These are phyloP conservation scores for Lasiosphaeris hirsuta DNA, from an alignment of 495 filamentous ascomycete species.

Conservation along the genomic window DNA sequence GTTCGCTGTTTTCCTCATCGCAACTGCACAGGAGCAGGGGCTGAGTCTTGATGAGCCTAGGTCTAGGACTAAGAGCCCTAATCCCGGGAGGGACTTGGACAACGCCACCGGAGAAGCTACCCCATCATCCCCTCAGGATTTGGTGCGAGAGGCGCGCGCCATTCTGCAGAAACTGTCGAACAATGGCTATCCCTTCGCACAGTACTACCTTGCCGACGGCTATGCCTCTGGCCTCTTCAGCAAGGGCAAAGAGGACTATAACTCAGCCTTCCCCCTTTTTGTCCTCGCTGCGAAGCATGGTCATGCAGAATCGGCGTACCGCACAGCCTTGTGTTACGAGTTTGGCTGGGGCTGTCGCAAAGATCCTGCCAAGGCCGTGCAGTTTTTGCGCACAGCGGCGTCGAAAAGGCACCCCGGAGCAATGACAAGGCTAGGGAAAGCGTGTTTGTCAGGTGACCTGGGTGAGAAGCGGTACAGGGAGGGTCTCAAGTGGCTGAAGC, in stretches of 20 bases:
- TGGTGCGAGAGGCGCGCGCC: conserved; percentile 81
- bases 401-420: conserved; percentile 94
- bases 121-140: conserved; percentile 54
- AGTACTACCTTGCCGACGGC: conserved; percentile 95
- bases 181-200: conserved; percentile 88
- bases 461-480: conserved; percentile 85
- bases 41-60: conserved; percentile 38
- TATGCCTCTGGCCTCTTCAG: conserved; percentile 92
- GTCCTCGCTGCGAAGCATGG: conserved; percentile 94
- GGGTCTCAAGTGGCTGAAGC: conserved; percentile 94
- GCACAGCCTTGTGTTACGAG: conserved; percentile 91
- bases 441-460: conserved; percentile 84
- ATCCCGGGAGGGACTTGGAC: conserved; percentile 33
- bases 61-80: conserved; percentile 42
- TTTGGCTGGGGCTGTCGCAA: conserved; percentile 95
- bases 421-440: conserved; percentile 86
- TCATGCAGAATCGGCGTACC: conserved; percentile 93
- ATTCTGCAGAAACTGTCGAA: conserved; percentile 85
- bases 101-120: conserved; percentile 45
- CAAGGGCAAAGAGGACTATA: conserved; percentile 87
- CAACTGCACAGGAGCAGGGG: conserved; percentile 69
- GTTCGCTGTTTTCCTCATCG: conserved; percentile 90
- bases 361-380: conserved; percentile 83
- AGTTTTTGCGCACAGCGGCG: conserved; percentile 86
- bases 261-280: conserved; percentile 87